Percentiles rank a stretch among this genome's conserved stretches.
phyloP scores from a whole-genome alignment of 345 rosid species.

The Gossypium arboreum region DNA sequence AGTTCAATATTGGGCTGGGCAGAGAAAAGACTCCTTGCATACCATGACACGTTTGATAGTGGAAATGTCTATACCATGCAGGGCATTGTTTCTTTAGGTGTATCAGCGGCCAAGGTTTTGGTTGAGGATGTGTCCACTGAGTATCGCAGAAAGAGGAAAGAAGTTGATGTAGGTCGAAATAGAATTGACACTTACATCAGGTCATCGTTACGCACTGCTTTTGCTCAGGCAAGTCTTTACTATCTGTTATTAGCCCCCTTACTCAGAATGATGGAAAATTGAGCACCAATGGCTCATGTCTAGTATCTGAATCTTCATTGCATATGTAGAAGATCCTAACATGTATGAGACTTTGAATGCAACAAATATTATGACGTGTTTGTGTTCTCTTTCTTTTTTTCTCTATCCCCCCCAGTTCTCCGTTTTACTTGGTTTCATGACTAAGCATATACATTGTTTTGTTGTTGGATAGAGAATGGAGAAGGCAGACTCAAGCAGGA shows the following conservation, averaged over 20 bases:
- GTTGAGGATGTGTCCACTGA: constrained; percentile 92
- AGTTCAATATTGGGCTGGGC: constrained; percentile 94
- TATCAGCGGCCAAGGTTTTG: constrained; percentile 82
- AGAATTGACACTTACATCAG: constrained; percentile 94
- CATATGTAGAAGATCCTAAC: constrained; percentile 9
- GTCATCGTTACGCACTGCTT: constrained; percentile 87
- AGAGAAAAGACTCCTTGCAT: constrained; percentile 92
- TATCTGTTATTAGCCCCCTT: constrained; percentile 8
- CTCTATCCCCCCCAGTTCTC: background rate
- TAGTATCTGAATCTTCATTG: constrained; percentile 8
- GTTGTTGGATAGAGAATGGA: constrained; percentile 68
- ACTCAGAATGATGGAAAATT: background rate
- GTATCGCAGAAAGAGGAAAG: constrained; percentile 82
- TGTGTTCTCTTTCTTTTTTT: background rate
- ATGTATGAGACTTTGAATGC: background rate
- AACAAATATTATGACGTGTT: background rate
- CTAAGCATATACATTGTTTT: constrained; percentile 15
- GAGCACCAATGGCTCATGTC: background rate
- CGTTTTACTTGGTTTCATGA: background rate
- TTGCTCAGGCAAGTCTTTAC: constrained; percentile 84
- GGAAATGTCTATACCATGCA: constrained; percentile 69
- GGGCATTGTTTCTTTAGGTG: constrained; percentile 83
- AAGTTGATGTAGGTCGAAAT: constrained; percentile 71
- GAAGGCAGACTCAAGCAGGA: constrained; percentile 90
- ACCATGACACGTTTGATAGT: constrained; percentile 79